Base-by-base conservation (phyloP, 345 rosid species). In the Acer yangbiense region DNA sequence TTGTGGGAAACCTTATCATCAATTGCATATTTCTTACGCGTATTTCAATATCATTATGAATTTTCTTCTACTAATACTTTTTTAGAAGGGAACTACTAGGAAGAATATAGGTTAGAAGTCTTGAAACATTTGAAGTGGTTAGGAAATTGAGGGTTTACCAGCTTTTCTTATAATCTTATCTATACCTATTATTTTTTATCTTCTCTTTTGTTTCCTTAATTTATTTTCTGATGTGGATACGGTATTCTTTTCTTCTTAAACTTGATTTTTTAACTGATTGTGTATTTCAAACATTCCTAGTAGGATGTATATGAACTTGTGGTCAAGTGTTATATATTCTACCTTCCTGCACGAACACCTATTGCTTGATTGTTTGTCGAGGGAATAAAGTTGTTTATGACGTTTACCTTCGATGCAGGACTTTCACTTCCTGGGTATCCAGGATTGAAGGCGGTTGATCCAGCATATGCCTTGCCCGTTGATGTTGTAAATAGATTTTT, bases 401-500 rank as follows among this genome's bases (percentile, higher is more conserved):
- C 6, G 46, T 71, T 39, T 54, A 10, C 35, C 21, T 55, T 78
- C 48, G 52, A 46, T 80, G 80, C 90, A 92, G 97, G 99, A 72
- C 97, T 96, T 75, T 94, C 99, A 0, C 95, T 92, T 71, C 98
- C 91, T 14, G 95, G 90, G 82, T 92, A 88, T 85, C 89, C 93
- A 16, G 98, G 97, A 81, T 57, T 94, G 69, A 94, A 91, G 80
- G 86, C 97, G 61, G 82, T 90, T 69, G 98, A 95, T 85, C 97
- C 98, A 55, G 98, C 99, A 76, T 87, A 91, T 76, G 99, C 99
- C 12, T 83, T 96, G 84, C 98, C 99, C 0, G 91, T 94, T 48
- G 91, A 92, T 82, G 94, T 91, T 62, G 87, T 92, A n/a, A 76
- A 90, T 62, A 86, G 87, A 82, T 86, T 92, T 70, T 77, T 85